Percentiles rank a stretch among this genome's conserved stretches.
Conservation (phyloP, 768 basidiomycete species). For the Rubroboletus pulcherrimus region DNA sequence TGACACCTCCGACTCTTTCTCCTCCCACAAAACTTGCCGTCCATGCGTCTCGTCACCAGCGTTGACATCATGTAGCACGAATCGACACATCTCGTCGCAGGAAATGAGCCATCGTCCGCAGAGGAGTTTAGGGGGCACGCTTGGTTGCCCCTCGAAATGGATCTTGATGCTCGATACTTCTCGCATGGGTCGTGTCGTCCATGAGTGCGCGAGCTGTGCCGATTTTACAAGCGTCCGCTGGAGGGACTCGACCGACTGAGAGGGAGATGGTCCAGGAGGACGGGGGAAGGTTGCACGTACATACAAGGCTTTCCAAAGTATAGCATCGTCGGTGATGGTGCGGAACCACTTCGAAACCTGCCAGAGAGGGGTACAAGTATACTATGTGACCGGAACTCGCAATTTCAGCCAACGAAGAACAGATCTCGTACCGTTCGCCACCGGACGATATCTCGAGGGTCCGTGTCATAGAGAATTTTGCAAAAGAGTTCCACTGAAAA, state of each 20-base stretch:
- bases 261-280: background rate
- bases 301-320: slow-evolving; percentile 3
- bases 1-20: rapidly evolving
- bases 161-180: background rate
- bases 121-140: background rate
- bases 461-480: background rate
- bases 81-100: background rate
- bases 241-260: background rate
- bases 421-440: background rate
- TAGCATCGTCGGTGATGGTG: background rate
- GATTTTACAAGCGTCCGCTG: slow-evolving; percentile 2
- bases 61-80: background rate
- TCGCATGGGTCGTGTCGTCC: slow-evolving; percentile 1
- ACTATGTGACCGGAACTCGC: background rate
- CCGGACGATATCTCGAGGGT: background rate
- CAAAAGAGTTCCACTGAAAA: background rate
- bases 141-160: background rate
- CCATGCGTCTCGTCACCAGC: background rate
- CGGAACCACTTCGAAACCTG: slow-evolving; percentile 7
- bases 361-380: background rate
- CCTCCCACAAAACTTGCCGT: background rate
- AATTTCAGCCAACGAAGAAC: background rate
- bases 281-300: background rate
- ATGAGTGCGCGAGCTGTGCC: background rate
- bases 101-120: slow-evolving; percentile 2